Conservation (phyloP, 352 stramenopile genomes). For the Globisporangium cystogenes region DNA sequence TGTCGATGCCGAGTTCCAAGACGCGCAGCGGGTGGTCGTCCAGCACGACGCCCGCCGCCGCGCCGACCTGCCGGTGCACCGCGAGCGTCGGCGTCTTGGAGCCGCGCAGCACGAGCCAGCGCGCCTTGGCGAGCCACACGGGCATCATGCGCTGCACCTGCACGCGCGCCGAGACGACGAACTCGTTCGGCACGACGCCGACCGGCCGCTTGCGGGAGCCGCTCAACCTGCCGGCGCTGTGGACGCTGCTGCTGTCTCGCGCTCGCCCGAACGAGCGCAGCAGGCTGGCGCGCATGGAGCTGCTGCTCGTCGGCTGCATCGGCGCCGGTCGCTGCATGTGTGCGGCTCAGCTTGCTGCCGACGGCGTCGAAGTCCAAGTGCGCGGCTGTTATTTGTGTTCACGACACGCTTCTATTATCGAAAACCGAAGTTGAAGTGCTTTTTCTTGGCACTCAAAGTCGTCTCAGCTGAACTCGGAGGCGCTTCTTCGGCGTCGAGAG, state of each 20-base stretch:
- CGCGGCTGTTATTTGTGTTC: no score
- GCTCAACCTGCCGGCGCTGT: neutral
- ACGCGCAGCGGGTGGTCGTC: conserved; percentile 40
- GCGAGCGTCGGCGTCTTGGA: conserved; percentile 55
- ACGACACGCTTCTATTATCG: no score
- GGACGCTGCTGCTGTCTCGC: neutral
- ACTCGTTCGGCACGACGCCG: conserved; percentile 41
- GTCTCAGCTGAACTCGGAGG: no score
- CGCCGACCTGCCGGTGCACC: conserved; percentile 31
- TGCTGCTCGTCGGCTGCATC: no score
- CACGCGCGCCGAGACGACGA: conserved; percentile 37
- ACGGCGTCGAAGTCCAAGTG: no score
- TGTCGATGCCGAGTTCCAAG: conserved; percentile 48
- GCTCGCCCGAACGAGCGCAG: neutral
- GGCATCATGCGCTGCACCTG: conserved; percentile 44
- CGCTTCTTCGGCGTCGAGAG: no score
- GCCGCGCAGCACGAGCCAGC: conserved; percentile 55
- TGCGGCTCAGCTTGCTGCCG: no score
- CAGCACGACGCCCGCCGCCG: conserved; percentile 12
- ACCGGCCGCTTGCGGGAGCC: conserved; percentile 13
- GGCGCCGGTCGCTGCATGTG: no score
- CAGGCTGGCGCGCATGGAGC: neutral
- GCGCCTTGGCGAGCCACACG: conserved; percentile 41
- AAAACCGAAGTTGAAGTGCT: no score
- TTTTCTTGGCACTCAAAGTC: no score